phyloP scores from a whole-genome alignment of 148 eudicot species.

The Nepenthes mirabilis region DNA sequence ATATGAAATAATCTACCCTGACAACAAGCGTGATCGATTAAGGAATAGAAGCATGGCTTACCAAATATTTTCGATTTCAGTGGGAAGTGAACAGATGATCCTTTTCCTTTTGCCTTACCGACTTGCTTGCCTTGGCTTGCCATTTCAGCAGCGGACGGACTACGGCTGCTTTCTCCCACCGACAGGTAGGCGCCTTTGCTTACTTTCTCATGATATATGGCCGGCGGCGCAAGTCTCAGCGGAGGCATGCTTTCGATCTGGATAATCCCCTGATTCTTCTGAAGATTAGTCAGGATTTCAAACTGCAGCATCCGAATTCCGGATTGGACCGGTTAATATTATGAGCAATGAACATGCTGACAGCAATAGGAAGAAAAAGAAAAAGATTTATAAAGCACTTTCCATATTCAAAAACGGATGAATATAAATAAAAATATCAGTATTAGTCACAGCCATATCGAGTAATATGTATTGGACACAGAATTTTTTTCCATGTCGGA shows the following conservation, averaged over 20 bases:
- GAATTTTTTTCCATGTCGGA: too few species aligned
- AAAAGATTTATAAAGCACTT: too few species aligned
- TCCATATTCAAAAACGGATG: too few species aligned
- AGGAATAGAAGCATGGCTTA: slow-evolving; percentile 10
- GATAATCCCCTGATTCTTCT: slow-evolving; percentile 41
- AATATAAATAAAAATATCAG: too few species aligned
- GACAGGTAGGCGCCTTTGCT: slow-evolving; percentile 39
- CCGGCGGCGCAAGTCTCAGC: slow-evolving; percentile 93
- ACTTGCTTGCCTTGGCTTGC: slow-evolving; percentile 40
- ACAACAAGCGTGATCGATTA: not conserved
- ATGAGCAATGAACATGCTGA: not conserved
- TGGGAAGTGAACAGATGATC: slow-evolving; percentile 55
- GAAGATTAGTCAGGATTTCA: slow-evolving; percentile 68
- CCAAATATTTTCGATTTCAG: slow-evolving; percentile 75
- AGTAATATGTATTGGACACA: too few species aligned
- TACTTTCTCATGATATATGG: slow-evolving; percentile 88
- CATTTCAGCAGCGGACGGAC: slow-evolving; percentile 25
- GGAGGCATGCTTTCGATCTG: slow-evolving; percentile 58
- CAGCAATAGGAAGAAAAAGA: not conserved
- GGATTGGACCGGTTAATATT: not conserved
- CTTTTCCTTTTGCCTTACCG: slow-evolving; percentile 50
- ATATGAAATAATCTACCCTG: slow-evolving; percentile 1
- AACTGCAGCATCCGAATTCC: slow-evolving; percentile 32
- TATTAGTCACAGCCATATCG: too few species aligned
- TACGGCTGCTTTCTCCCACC: slow-evolving; percentile 29